Evolutionary conservation across 202 grass and related monocot species (phyloP).

Genomic region (Hordeum pubiflorum): DNA sequence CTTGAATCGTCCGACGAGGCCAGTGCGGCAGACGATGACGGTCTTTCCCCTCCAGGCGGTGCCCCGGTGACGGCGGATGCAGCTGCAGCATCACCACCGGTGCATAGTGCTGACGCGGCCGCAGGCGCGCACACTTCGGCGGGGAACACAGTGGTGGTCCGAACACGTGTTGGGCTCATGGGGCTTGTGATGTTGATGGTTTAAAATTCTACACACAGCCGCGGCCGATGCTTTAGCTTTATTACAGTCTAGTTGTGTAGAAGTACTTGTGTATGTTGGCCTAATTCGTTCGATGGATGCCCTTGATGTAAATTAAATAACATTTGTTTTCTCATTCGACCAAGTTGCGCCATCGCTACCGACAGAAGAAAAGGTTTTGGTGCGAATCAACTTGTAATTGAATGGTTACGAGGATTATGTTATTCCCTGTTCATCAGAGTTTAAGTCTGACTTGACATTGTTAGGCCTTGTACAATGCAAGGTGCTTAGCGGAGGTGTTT

Average conservation of each 20-base stretch:
- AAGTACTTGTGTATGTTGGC: not conserved
- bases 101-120: not conserved
- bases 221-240: too few relatives aligned
- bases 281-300: not conserved
- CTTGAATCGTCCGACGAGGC: not conserved
- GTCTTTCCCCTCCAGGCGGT: not conserved
- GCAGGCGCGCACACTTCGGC: conserved; percentile 1
- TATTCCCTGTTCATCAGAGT: too few relatives aligned
- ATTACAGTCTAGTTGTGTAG: too few relatives aligned
- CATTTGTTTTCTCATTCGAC: not conserved
- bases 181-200: conserved; percentile 16
- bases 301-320: not conserved
- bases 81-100: not conserved
- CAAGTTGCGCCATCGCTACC: too few relatives aligned
- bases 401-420: too few relatives aligned
- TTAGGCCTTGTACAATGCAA: too few relatives aligned
- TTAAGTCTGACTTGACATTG: too few relatives aligned
- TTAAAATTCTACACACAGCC: too few relatives aligned
- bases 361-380: too few relatives aligned
- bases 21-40: conserved; percentile 4
- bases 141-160: not conserved
- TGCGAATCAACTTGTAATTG: too few relatives aligned
- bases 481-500: too few relatives aligned
- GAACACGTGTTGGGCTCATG: conserved; percentile 10
- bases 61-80: not conserved